Percentiles rank a stretch among this genome's conserved stretches.
phyloP scores from a whole-genome alignment of 306 rosid species.

The peach (Prunus persica) region DNA sequence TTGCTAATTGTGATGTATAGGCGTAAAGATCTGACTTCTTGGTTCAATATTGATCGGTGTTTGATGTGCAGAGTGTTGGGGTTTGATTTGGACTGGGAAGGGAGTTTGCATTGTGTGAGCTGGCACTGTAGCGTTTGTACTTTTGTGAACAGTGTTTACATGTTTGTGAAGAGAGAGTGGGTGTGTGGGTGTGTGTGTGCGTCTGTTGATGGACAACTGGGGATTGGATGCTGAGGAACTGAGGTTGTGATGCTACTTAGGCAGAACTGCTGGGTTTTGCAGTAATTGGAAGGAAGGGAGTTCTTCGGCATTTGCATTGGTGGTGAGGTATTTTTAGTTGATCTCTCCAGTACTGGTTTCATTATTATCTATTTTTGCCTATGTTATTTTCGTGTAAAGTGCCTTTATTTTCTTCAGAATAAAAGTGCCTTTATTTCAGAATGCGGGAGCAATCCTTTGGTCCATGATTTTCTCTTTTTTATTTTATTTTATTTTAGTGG shows the following conservation, averaged over 20 bases:
- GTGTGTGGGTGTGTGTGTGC: background rate
- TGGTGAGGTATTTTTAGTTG: constrained; percentile 25
- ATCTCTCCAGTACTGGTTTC: constrained; percentile 4
- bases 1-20: background rate
- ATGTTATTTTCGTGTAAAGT: background rate
- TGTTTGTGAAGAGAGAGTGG: background rate
- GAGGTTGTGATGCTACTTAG: constrained; percentile 27
- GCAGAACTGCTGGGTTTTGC: constrained; percentile 20
- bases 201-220: constrained; percentile 18
- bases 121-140: background rate
- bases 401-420: too few relatives aligned
- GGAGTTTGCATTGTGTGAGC: constrained; percentile 10
- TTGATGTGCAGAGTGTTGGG: too few relatives aligned
- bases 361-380: background rate
- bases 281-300: constrained; percentile 40
- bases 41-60: constrained; percentile 21
- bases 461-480: background rate
- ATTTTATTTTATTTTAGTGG: background rate
- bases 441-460: background rate
- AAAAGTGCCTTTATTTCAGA: background rate
- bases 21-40: constrained; percentile 44
- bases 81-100: constrained; percentile 11
- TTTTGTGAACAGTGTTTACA: background rate
- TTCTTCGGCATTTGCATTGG: constrained; percentile 56
- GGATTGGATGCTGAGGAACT: constrained; percentile 21